These are phyloP conservation scores for Gossypium davidsonii DNA, from an alignment of 441 rosid species.

Conservation along the genomic window DNA sequence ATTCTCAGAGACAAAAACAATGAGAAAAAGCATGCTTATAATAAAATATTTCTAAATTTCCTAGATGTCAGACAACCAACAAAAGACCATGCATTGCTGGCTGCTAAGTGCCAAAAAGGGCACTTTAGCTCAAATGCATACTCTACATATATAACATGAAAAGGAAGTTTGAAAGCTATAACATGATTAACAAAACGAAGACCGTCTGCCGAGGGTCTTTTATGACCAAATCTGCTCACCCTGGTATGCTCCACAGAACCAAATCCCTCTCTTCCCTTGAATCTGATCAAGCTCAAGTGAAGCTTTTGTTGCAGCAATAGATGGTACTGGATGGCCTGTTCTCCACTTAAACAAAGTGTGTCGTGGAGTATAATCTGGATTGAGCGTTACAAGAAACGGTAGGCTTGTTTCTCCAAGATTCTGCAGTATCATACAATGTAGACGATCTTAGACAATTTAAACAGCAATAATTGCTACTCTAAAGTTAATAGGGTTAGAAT, in stretches of 20 bases:
- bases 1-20: not conserved
- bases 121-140: not conserved
- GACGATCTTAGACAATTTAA: not conserved
- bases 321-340: constrained; percentile 83
- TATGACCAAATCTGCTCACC: constrained; percentile 30
- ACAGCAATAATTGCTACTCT: not conserved
- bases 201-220: not conserved
- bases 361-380: constrained; percentile 56
- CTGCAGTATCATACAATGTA: constrained; percentile 31
- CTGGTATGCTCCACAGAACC: constrained; percentile 92
- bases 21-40: not conserved
- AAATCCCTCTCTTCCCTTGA: constrained; percentile 74
- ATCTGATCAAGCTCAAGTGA: constrained; percentile 59
- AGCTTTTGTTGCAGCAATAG: constrained; percentile 75
- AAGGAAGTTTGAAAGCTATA: not conserved
- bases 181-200: not conserved
- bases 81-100: not conserved
- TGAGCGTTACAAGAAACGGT: constrained; percentile 73
- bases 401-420: constrained; percentile 57
- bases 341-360: constrained; percentile 60
- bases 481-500: not conserved
- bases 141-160: not conserved
- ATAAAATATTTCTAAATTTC: not conserved
- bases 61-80: not conserved
- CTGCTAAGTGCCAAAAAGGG: not conserved